Evolutionary conservation across 495 filamentous ascomycete species (phyloP).

Genomic region (Neurospora sp.): DNA sequence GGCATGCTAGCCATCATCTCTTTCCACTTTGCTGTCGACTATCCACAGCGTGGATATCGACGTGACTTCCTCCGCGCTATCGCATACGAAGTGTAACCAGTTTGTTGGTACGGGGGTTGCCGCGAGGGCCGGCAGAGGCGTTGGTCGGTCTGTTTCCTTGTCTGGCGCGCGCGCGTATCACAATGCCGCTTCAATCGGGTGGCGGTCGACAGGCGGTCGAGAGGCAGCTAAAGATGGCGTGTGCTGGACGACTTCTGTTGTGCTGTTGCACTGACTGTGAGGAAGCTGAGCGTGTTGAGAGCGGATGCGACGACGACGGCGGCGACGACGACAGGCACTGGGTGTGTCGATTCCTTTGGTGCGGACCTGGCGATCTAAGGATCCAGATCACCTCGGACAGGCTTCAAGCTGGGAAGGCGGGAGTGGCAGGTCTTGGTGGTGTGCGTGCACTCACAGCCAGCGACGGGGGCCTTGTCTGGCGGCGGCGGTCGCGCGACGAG

Average conservation of each 20-base stretch:
- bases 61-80: conserved; percentile 24
- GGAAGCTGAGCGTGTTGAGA: neutral
- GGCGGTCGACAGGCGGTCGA: conserved; percentile 8
- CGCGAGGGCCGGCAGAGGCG: conserved; percentile 1
- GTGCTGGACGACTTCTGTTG: neutral
- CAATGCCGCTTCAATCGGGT: conserved; percentile 6
- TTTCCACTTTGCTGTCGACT: conserved; percentile 25
- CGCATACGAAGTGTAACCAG: conserved; percentile 30
- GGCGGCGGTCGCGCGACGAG: neutral
- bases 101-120: neutral
- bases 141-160: neutral
- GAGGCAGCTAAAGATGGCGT: neutral
- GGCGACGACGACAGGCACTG: conserved; percentile 1
- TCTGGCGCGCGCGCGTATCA: conserved; percentile 6
- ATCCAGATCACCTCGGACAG: neutral
- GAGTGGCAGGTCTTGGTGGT: neutral
- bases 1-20: conserved; percentile 53
- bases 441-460: neutral
- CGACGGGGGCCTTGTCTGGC: neutral
- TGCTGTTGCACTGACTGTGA: neutral
- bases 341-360: neutral
- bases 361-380: neutral
- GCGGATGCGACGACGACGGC: conserved; percentile 5
- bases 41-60: conserved; percentile 45
- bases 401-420: neutral